A percentile compares a stretch with the other conserved stretches of the same genome.
These are phyloP conservation scores for Ceratobasidium sp. DNA, from an alignment of 1,284 basidiomycete genomes.

Conservation along the genomic window DNA sequence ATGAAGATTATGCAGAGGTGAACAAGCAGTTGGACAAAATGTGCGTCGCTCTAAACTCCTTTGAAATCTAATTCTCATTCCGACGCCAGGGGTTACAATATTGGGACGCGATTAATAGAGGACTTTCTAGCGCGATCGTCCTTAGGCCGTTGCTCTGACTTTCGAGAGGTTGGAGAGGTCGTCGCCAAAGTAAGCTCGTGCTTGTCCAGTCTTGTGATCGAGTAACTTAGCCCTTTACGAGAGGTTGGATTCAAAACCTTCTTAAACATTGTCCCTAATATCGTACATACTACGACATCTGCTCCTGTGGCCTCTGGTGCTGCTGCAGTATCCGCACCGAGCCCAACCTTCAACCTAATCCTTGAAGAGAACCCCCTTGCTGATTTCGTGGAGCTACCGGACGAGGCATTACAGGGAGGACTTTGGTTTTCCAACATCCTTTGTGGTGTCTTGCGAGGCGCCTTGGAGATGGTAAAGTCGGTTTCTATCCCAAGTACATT, in stretches of 20 bases:
- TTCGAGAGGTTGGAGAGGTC: slow-evolving; percentile 93
- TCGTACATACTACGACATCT: slow-evolving; percentile 72
- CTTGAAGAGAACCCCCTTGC: slow-evolving; percentile 97
- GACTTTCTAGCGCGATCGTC: slow-evolving; percentile 95
- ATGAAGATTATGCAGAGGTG: slow-evolving; percentile 93
- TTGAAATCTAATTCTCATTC: slow-evolving; percentile 48
- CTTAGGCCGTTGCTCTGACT: slow-evolving; percentile 87
- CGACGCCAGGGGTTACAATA: slow-evolving; percentile 93
- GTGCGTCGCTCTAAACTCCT: slow-evolving; percentile 51
- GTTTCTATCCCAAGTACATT: neutral
- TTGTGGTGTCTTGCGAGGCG: slow-evolving; percentile 92
- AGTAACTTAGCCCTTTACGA: neutral
- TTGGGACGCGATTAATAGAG: slow-evolving; percentile 95
- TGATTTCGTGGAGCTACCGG: slow-evolving; percentile 97
- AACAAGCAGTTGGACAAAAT: slow-evolving; percentile 73
- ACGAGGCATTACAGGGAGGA: slow-evolving; percentile 90
- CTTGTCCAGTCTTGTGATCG: neutral
- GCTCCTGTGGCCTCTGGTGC: slow-evolving; percentile 57
- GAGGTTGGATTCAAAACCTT: slow-evolving; percentile 99
- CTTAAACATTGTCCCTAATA: slow-evolving; percentile 88
- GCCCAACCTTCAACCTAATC: slow-evolving; percentile 76
- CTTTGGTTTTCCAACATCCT: slow-evolving; percentile 97
- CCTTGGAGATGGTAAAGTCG: slow-evolving; percentile 91
- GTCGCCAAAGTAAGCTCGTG: slow-evolving; percentile 76
- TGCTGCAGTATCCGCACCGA: slow-evolving; percentile 55